Conservation (phyloP, 345 rosid species). For the Hibiscus trionum region DNA sequence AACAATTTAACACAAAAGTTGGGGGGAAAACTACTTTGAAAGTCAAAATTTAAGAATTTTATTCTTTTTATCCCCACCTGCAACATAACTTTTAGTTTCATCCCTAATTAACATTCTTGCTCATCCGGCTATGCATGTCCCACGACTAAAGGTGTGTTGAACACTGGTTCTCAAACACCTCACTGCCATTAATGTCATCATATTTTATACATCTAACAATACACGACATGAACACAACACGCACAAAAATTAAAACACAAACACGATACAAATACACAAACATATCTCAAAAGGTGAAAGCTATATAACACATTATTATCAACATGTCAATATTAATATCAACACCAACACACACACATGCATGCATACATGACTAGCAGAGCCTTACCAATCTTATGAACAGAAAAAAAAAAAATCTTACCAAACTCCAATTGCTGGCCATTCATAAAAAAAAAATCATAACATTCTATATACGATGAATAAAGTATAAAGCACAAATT, state of each 20-base stretch:
- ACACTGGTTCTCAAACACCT: constrained; percentile 17
- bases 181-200: constrained; percentile 42
- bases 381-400: not conserved
- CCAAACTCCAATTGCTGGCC: not conserved
- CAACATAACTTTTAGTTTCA: no score
- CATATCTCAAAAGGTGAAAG: not conserved
- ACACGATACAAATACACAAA: not conserved
- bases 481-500: not conserved
- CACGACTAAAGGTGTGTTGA: no score
- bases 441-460: not conserved
- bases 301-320: no score
- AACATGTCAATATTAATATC: no score
- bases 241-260: not conserved
- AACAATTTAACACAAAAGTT: no score
- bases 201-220: constrained; percentile 45
- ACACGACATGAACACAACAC: not conserved
- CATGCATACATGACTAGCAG: not conserved
- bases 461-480: not conserved
- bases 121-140: no score
- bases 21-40: no score
- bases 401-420: not conserved
- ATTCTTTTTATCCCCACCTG: no score
- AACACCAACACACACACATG: not conserved
- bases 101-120: no score
- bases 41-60: no score